Base-by-base conservation (phyloP, 2,329 filamentous ascomycete genomes). In the Fusarium incarnatum region DNA sequence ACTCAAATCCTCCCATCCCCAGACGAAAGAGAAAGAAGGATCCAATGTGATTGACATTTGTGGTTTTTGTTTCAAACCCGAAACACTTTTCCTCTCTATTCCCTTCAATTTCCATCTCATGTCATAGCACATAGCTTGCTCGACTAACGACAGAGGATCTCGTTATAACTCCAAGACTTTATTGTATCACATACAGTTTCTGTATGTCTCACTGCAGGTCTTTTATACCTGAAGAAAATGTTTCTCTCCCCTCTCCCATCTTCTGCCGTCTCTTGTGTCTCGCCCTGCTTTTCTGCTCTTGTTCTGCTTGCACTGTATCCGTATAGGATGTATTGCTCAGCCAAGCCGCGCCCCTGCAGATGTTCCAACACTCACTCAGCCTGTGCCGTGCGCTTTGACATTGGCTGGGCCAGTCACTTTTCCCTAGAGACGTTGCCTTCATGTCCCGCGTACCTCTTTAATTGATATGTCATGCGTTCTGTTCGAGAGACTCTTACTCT, bases 301-400 rank as follows among this genome's bases (percentile, higher is more conserved):
- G 28, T 47, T 44, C 49, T 23, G 44, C 44, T 20, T 37, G 34
- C 34, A 37, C 34, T 37, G 34, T 37, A 37, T 28, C 28, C 11
- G 28, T 27, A 28, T 18, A 6, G 16, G 44, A 46, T 46, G 44
- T 46, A 41, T 27, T 52, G 32, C 32, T 41, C 49, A 52, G 42
- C 22, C 41, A 52, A 41, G 49, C 37, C 65, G 30, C 61, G 61
- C 67, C 67, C 64, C 58, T 68, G 65, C 64, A 63, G 52, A 32
- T 40, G 20, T 47, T 47, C 53, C 53, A 50, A 48, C 28, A 28
- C 28, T 28, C 66, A 64, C 30, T 49, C 63, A 70, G 49, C 45
- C 61, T 60, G 61, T 70, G 48, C 62, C 67, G 67, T 70, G 53
- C 53, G 67, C 67, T 70, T 67, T 70, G 67, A 65, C 62, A 42